Evolutionary conservation across 805 yeast genomes (phyloP), one percentile per base, ranked within the genome.

Genomic region (Candida hungchunana): DNA sequence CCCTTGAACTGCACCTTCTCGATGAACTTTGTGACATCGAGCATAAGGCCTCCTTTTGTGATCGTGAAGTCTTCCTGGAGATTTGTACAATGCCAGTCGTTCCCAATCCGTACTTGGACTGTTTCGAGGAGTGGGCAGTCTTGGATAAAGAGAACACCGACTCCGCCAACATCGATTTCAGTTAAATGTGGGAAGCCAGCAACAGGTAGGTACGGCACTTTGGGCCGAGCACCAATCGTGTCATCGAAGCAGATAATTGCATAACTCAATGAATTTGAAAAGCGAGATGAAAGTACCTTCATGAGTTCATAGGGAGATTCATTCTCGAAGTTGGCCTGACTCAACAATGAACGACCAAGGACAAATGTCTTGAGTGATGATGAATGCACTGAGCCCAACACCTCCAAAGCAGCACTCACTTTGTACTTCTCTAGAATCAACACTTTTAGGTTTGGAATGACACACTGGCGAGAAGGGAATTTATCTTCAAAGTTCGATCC

Each of bases 81-180:
- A 5, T 19, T 18, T 8, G 12, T 18, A n/a, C n/a, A n/a, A 12
- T 36, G 31, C 36, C 36, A 36, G 5, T 23, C 16, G 15, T 36
- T 33, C 4, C 22, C 36, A 15, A 23, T 20, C 14, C 32, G 16
- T 6, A 31, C 29, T 13, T 34, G 30, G 4, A 39, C 20, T 3
- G 8, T 20, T 18, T 19, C 18, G 18, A 39, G 16, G 4, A 6
- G 5, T 4, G 42, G 42, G 14, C 42, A 38, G n/a, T 30, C 27
- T 10, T n/a, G 16, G 19, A 38, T 12, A 4, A 14, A 8, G 3
- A 38, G 18, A 11, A 16, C 24, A 11, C 24, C 29, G 9, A 33
- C 17, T 13, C 41, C 41, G 22, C 41, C 41, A 26, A 37, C 27
- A 17, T 29, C 36, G 7, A 29, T 4, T 2, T 32, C 41, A 6